These are phyloP conservation scores for Colletotrichum higginsianum DNA, from an alignment of 2,329 filamentous ascomycete species.

Conservation along the genomic window DNA sequence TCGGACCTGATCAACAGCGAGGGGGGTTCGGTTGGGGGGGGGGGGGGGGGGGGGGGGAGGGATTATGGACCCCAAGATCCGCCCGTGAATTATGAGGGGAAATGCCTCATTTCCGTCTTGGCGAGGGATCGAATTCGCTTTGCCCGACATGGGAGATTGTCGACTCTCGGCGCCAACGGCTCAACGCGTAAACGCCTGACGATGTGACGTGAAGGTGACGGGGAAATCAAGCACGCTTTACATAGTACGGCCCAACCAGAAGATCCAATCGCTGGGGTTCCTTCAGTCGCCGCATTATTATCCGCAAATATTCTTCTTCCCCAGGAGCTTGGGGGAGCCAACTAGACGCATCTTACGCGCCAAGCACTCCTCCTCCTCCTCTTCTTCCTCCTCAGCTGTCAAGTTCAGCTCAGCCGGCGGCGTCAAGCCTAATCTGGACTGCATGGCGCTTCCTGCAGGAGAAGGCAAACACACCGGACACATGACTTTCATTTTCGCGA, in stretches of 20 bases:
- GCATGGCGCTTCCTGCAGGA: not conserved
- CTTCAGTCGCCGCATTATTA: no score
- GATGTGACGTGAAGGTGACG: no score
- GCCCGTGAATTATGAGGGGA: not conserved
- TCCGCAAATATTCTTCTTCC: no score
- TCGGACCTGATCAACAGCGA: not conserved
- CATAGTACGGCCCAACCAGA: no score
- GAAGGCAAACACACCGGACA: not conserved
- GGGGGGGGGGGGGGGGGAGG: no score
- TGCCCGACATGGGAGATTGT: not conserved
- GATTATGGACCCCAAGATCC: conserved; percentile 10
- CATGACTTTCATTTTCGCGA: not conserved
- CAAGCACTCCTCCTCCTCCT: not conserved
- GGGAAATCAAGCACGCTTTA: not conserved
- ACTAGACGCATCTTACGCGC: not conserved
- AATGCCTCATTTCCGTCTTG: conserved; percentile 15
- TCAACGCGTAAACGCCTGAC: not conserved
- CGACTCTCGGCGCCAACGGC: not conserved
- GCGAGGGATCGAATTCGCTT: conserved; percentile 44
- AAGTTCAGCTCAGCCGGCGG: not conserved
- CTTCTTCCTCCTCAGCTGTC: not conserved
- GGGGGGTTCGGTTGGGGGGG: not conserved
- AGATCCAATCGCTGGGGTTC: no score
- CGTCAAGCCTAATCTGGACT: not conserved
- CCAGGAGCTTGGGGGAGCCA: not conserved